Base-by-base conservation (phyloP, 2,329 filamentous ascomycete genomes). In the Keithomyces neogunnii region DNA sequence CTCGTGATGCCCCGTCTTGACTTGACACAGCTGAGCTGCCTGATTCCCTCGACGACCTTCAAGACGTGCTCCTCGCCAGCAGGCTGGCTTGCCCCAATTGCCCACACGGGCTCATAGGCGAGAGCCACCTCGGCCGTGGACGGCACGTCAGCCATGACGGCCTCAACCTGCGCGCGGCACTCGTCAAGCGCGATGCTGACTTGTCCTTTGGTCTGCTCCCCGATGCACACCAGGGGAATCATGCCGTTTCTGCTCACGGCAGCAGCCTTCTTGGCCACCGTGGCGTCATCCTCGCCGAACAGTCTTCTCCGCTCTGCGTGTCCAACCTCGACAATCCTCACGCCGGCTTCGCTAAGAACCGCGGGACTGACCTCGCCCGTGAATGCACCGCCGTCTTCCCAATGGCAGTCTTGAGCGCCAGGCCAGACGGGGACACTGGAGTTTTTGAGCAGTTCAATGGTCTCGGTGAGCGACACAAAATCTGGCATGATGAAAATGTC, bases 71-170 rank as follows among this genome's bases (percentile, higher is more conserved):
- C 82, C 19, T 84, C 78, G 6, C 77, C 77, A 0, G 89, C 89
- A 2, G 89, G 88, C 60, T 84, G 73, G 1, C 77, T 72, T 8
- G 88, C 84, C 0, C 89, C 89, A 66, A 93, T 95, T 1, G 89
- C 89, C 89, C 89, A 95, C 1, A 93, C 88, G 6, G 89, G 89
- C 71, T 95, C 89, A 63, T 95, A 95, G 1, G 89, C 89, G 52
- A 95, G 76, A 5, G 92, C 79, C 4, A 93, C 77, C 46, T 89
- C 84, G 0, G 82, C 79, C 13, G 81, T 73, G 9, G 73, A 72
- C 1, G 82, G 76, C 6, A 92, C 71, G 0, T 74, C 77, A 1
- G 70, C 70, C 48, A 93, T 64, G 2, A 88, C 81, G 1, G 80
- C 72, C 39, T 75, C 73, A 51, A 95, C 74, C 66, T 92, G 87